These are phyloP conservation scores for Cladophialophora bantiana DNA, from an alignment of 2,329 filamentous ascomycete genomes.

Conservation along the genomic window DNA sequence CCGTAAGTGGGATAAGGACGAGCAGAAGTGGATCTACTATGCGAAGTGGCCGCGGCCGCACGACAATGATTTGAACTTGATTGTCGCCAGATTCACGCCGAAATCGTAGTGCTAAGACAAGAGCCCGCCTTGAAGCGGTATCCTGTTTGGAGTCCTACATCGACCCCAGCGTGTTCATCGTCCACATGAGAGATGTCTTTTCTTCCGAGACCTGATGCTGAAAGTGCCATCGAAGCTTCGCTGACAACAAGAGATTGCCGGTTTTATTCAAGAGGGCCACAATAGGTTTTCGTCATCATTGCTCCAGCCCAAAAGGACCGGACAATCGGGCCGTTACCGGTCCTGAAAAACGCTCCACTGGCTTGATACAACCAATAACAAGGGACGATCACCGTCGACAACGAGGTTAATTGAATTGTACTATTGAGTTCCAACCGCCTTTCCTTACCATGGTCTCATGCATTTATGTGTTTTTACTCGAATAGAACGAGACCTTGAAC, in stretches of 20 bases:
- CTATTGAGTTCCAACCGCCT: background rate
- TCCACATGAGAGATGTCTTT: background rate
- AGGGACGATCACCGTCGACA: background rate
- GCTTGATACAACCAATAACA: background rate
- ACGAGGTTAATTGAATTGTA: background rate
- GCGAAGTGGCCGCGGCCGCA: slow-evolving; percentile 38
- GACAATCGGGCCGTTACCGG: slow-evolving; percentile 9
- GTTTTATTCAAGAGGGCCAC: background rate
- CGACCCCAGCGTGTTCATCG: background rate
- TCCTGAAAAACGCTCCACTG: background rate
- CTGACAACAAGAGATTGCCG: background rate
- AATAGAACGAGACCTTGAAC: background rate
- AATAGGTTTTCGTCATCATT: background rate
- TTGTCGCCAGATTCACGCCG: slow-evolving; percentile 34
- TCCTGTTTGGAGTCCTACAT: background rate
- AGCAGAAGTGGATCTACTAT: slow-evolving; percentile 38
- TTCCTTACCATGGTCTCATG: background rate
- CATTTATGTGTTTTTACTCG: background rate
- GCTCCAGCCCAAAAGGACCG: background rate
- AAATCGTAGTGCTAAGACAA: background rate
- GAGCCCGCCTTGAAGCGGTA: background rate
- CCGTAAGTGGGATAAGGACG: slow-evolving; percentile 39
- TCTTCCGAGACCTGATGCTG: background rate
- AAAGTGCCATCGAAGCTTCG: background rate
- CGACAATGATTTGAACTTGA: slow-evolving; percentile 38